phyloP scores from a whole-genome alignment of 495 filamentous ascomycete species.

The Lasiosphaeria miniovina region DNA sequence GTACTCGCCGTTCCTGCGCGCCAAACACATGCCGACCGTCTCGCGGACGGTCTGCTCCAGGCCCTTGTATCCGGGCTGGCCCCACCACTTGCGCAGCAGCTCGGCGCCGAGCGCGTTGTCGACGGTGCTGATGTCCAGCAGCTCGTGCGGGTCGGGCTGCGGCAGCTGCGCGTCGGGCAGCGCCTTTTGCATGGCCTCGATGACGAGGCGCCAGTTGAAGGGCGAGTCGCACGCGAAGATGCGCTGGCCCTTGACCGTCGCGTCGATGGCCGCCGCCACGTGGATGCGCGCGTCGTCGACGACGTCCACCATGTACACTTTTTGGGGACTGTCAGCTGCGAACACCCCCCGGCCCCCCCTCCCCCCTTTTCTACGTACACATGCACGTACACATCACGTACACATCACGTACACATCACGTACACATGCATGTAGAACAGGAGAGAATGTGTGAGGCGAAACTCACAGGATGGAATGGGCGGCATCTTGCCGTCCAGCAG shows the following conservation, averaged over 20 bases:
- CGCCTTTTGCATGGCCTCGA: not conserved
- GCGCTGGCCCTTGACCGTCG: not conserved
- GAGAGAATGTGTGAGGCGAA: not conserved
- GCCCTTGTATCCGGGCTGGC: slow-evolving; percentile 1
- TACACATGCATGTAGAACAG: not conserved
- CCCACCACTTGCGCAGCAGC: slow-evolving; percentile 3
- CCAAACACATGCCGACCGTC: slow-evolving; percentile 2
- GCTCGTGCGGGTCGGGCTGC: not conserved
- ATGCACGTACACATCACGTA: not conserved
- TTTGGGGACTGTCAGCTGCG: not conserved
- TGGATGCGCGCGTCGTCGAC: slow-evolving; percentile 1
- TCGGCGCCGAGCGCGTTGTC: slow-evolving; percentile 3
- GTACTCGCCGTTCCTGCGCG: not conserved
- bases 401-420: not conserved
- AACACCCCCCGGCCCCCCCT: not conserved
- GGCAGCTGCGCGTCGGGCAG: slow-evolving; percentile 1
- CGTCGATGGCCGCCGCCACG: not conserved
- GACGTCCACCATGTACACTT: not conserved
- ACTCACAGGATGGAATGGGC: slow-evolving; percentile 1
- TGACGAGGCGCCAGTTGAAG: slow-evolving; percentile 3
- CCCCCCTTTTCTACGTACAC: not conserved
- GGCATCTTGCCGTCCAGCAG: not conserved
- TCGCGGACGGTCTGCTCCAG: slow-evolving; percentile 3
- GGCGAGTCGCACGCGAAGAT: slow-evolving; percentile 1
- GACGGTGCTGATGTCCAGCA: slow-evolving; percentile 4